These are phyloP conservation scores for Cyclotella choctawhatcheeana DNA, from an alignment of 108 stramenopile genomes.

Conservation along the genomic window DNA sequence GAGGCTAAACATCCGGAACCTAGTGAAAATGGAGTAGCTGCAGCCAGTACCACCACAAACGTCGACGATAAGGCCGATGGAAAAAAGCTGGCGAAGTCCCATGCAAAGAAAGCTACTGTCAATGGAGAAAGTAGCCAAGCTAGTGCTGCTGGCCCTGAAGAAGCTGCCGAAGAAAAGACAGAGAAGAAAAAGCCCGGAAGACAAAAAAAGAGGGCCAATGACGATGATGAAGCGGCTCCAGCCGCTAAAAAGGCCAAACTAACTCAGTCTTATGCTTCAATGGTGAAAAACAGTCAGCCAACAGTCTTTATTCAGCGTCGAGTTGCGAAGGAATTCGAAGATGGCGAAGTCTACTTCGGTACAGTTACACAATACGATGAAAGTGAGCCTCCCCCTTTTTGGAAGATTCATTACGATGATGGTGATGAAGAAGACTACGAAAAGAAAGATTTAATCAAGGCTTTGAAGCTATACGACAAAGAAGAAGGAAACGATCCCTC, in stretches of 20 bases:
- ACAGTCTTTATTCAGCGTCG: slow-evolving; percentile 35
- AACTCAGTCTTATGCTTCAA: slow-evolving; percentile 12
- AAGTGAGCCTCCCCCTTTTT: slow-evolving; percentile 41
- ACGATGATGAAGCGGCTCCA: not conserved
- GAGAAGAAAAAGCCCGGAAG: slow-evolving; percentile 3
- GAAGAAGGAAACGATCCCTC: slow-evolving; percentile 17
- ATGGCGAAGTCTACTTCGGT: slow-evolving; percentile 58
- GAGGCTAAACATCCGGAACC: too few species aligned
- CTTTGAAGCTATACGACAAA: slow-evolving; percentile 48
- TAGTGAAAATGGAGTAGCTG: too few species aligned
- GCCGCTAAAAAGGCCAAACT: slow-evolving; percentile 11
- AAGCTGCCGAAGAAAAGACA: not conserved
- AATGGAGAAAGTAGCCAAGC: too few species aligned
- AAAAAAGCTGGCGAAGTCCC: too few species aligned
- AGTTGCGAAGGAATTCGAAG: slow-evolving; percentile 65
- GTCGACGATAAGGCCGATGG: too few species aligned
- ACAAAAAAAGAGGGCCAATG: slow-evolving; percentile 2
- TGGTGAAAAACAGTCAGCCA: slow-evolving; percentile 33
- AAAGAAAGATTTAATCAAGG: slow-evolving; percentile 48
- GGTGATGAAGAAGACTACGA: slow-evolving; percentile 65
- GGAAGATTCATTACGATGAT: slow-evolving; percentile 71
- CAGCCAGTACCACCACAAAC: too few species aligned
- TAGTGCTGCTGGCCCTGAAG: too few species aligned
- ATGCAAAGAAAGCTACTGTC: too few species aligned
- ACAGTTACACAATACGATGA: slow-evolving; percentile 50